These are phyloP conservation scores for Austroboletus niveus DNA, from an alignment of 1,284 basidiomycete species.

Conservation along the genomic window DNA sequence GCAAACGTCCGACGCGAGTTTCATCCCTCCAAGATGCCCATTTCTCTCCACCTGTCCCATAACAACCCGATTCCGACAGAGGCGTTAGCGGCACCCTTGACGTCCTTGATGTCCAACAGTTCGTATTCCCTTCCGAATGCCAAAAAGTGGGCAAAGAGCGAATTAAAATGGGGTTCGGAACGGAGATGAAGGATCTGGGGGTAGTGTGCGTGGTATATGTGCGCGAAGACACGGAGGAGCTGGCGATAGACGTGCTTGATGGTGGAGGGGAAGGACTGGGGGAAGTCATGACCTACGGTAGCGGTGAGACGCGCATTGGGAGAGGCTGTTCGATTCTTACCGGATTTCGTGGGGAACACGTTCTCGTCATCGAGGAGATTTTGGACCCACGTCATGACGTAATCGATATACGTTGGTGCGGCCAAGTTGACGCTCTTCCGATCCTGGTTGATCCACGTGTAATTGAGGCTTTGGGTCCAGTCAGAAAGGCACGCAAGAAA, in stretches of 20 bases:
- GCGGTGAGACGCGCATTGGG: background rate
- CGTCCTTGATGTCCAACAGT: conserved; percentile 86
- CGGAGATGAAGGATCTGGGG: conserved; percentile 90
- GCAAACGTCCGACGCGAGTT: background rate
- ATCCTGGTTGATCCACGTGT: conserved; percentile 97
- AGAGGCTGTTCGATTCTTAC: conserved; percentile 41
- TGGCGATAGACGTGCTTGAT: conserved; percentile 98
- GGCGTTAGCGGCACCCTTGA: conserved; percentile 66
- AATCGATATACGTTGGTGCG: conserved; percentile 97
- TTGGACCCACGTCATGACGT: conserved; percentile 98
- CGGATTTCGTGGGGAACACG: conserved; percentile 94
- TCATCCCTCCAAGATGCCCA: conserved; percentile 62
- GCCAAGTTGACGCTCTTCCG: conserved; percentile 92
- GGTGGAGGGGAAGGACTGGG: conserved; percentile 85
- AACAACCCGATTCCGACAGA: conserved; percentile 79
- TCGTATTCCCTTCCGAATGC: conserved; percentile 94
- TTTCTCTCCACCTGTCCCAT: conserved; percentile 89
- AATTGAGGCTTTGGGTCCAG: conserved; percentile 69
- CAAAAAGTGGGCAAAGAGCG: conserved; percentile 96
- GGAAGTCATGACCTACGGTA: conserved; percentile 81
- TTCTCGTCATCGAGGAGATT: conserved; percentile 91
- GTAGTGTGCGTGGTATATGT: conserved; percentile 97
- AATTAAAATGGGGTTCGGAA: conserved; percentile 96
- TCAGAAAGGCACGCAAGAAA: background rate
- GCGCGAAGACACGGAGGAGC: conserved; percentile 94